These are phyloP conservation scores for Salix dunnii DNA, from an alignment of 345 rosid genomes.

Conservation along the genomic window DNA sequence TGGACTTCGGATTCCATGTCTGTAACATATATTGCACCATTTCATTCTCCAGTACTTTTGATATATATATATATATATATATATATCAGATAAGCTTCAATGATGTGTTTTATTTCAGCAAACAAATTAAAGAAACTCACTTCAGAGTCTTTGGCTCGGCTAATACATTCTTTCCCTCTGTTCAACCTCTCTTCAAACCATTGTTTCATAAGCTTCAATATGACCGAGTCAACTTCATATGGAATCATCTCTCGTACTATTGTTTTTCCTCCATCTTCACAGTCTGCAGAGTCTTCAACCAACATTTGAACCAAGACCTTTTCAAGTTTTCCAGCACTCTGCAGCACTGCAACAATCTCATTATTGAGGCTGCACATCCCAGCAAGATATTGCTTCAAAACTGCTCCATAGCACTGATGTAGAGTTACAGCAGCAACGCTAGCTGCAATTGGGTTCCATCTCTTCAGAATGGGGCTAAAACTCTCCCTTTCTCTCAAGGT, in stretches of 20 bases:
- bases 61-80: not conserved
- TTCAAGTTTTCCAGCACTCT: conserved; percentile 77
- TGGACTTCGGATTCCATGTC: conserved; percentile 97
- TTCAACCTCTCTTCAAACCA: conserved; percentile 66
- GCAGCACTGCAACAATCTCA: conserved; percentile 63
- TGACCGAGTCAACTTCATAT: conserved; percentile 70
- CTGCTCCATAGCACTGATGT: conserved; percentile 69
- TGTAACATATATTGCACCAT: conserved; percentile 24
- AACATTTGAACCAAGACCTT: conserved; percentile 81
- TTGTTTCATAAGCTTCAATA: conserved; percentile 45
- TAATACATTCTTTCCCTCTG: conserved; percentile 42
- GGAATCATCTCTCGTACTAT: conserved; percentile 83
- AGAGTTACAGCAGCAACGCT: conserved; percentile 66
- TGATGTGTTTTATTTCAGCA: not conserved
- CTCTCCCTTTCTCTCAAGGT: conserved; percentile 68
- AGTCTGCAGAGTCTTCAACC: conserved; percentile 75
- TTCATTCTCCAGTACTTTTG: not conserved
- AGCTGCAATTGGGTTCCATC: conserved; percentile 62
- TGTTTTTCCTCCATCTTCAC: conserved; percentile 79
- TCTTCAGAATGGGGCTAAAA: conserved; percentile 74
- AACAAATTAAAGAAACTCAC: conserved; percentile 29
- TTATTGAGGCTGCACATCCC: conserved; percentile 39
- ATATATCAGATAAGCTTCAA: not conserved
- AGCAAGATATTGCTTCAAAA: conserved; percentile 65
- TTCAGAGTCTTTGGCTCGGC: conserved; percentile 73